Conservation (phyloP, 495 filamentous ascomycete genomes). For the Physcia stellaris region DNA sequence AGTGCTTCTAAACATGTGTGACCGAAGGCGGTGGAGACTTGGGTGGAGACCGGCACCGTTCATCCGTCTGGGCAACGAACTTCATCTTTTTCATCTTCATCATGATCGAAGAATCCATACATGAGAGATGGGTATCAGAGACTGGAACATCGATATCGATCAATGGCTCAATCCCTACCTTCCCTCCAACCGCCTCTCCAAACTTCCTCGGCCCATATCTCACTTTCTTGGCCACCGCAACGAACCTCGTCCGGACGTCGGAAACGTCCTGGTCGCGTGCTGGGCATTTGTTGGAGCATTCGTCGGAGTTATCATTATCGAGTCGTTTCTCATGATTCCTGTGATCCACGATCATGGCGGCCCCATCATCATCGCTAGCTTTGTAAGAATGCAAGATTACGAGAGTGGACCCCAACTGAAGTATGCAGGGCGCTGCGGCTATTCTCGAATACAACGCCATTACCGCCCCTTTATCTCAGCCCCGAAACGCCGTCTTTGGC, state of each 20-base stretch:
- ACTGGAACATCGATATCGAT: conserved; percentile 53
- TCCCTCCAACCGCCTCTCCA: conserved; percentile 32
- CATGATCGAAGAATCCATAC: too few relatives aligned
- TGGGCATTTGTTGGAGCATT: conserved; percentile 44
- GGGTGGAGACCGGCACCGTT: too few relatives aligned
- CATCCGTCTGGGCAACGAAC: too few relatives aligned
- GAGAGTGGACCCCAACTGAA: conserved; percentile 1
- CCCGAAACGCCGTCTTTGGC: conserved; percentile 60
- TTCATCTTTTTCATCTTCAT: too few relatives aligned
- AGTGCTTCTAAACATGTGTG: too few relatives aligned
- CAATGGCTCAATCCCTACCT: conserved; percentile 46
- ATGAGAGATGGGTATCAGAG: too few relatives aligned
- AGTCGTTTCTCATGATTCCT: conserved; percentile 21
- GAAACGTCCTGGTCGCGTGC: conserved; percentile 35
- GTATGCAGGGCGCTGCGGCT: conserved; percentile 55
- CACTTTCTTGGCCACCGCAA: conserved; percentile 39
- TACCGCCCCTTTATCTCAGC: conserved; percentile 73
- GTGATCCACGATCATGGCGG: conserved; percentile 6
- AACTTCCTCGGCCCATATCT: conserved; percentile 30
- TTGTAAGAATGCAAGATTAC: too few relatives aligned
- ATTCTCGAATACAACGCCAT: conserved; percentile 61
- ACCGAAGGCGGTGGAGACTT: too few relatives aligned
- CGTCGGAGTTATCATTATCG: conserved; percentile 31
- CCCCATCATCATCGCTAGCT: conserved; percentile 10
- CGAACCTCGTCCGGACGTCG: conserved; percentile 19